Conservation (phyloP, 768 basidiomycete species). For the Tulasnella sp. region DNA sequence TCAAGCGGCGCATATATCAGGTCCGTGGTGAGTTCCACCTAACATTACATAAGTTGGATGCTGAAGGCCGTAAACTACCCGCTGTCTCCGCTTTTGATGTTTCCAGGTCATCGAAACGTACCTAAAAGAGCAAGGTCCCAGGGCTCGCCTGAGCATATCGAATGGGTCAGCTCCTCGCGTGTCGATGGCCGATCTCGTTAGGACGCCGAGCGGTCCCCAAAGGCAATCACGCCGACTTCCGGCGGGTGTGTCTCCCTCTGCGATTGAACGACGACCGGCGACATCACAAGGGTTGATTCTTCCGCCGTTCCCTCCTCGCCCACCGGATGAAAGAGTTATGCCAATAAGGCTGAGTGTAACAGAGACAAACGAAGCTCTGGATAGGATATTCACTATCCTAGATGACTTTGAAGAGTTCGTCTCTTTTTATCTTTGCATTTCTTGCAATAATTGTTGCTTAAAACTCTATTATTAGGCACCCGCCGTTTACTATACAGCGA, state of each 20-base stretch:
- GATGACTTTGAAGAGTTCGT: conserved; percentile 67
- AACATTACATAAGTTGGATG: conserved; percentile 26
- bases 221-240: conserved; percentile 14
- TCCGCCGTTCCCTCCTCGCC: conserved; percentile 61
- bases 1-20: conserved; percentile 60
- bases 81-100: no score
- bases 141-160: neutral
- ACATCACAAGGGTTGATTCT: conserved; percentile 51
- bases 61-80: neutral
- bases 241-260: conserved; percentile 9
- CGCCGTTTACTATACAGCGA: conserved; percentile 86
- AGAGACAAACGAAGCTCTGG: conserved; percentile 48
- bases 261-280: conserved; percentile 27
- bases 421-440: conserved; percentile 10
- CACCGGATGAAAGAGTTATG: conserved; percentile 40
- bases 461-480: conserved; percentile 29
- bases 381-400: conserved; percentile 47
- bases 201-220: conserved; percentile 23
- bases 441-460: conserved; percentile 1
- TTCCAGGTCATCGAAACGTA: neutral
- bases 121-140: neutral
- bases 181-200: conserved; percentile 10
- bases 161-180: neutral
- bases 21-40: conserved; percentile 40
- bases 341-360: conserved; percentile 48